A percentile compares a stretch with the other conserved stretches of the same genome.
These are phyloP conservation scores for Ceriops tagal DNA, from an alignment of 345 rosid genomes.

Conservation along the genomic window DNA sequence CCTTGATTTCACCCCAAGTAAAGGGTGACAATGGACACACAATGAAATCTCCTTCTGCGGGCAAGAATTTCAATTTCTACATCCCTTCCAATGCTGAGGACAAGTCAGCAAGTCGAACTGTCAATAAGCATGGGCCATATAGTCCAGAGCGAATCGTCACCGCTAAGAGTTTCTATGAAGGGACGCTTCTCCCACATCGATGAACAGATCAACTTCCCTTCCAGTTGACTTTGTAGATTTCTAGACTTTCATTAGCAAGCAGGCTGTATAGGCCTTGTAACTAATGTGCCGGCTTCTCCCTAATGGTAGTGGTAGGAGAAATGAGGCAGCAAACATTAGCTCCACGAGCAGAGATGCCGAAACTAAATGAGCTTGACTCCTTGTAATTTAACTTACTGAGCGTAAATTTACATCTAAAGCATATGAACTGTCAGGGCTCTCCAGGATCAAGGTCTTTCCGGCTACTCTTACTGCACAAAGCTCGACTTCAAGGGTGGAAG, in stretches of 20 bases:
- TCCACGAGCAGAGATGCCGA: slow-evolving; percentile 11
- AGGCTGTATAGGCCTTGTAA: neutral
- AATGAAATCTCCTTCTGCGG: slow-evolving; percentile 7
- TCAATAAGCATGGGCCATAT: slow-evolving; percentile 20
- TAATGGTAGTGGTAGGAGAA: neutral
- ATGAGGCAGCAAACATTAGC: slow-evolving; percentile 11
- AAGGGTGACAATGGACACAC: slow-evolving; percentile 14
- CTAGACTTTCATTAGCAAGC: slow-evolving; percentile 15
- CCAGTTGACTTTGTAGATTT: slow-evolving; percentile 83
- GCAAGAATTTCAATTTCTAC: slow-evolving; percentile 13
- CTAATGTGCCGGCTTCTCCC: neutral
- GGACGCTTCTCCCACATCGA: slow-evolving; percentile 49
- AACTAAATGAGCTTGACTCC: neutral
- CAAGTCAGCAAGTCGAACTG: slow-evolving; percentile 12
- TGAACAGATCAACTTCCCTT: slow-evolving; percentile 75
- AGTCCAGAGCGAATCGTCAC: slow-evolving; percentile 31
- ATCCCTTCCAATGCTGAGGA: slow-evolving; percentile 13
- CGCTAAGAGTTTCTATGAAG: slow-evolving; percentile 36
- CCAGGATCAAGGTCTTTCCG: neutral
- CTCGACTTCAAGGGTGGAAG: too few species aligned
- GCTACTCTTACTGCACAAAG: too few species aligned
- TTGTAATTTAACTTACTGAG: neutral
- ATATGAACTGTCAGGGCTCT: neutral
- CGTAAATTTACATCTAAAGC: slow-evolving; percentile 17
- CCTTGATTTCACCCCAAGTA: slow-evolving; percentile 11